Evolutionary conservation across 1,284 basidiomycete genomes (phyloP), one percentile per base, ranked within the genome.

Genomic region (Neolentinus lepideus): DNA sequence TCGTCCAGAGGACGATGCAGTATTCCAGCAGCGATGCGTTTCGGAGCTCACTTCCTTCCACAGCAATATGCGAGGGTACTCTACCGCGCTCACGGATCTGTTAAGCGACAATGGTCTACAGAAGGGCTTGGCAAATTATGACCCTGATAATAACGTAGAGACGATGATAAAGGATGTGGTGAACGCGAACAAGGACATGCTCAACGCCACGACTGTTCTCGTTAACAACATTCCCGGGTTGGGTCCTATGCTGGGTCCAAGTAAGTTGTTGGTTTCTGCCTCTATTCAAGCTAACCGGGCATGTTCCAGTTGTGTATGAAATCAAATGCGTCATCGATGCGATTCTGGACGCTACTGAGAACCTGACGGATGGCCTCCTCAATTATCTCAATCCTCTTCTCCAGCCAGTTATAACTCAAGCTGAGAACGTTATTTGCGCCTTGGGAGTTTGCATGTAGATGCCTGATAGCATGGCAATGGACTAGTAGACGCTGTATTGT

Each of bases 91-190:
- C 33, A 66, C 56, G 9, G 61, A 70, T 35, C 66, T 76, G 14
- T 4, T 16, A 3, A 43, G 38, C 19, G 38, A 43, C 38, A 43
- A 43, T 6, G 69, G 64, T 21, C 64, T 70, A 9, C 73, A 77
- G 61, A 79, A 78, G 56, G 81, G 83, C 14, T 70, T 81, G 33
- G 76, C 69, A n/a, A 73, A 79, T 67, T 83, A 80, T 63, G 74
- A 85, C 63, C 55, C 57, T 2, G 64, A 63, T 24, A 69, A 77
- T 60, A 63, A 68, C 22, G 35, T 83, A 2, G 76, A 85, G 62
- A 76, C 67, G 1, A 31, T 77, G 16, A 58, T 87, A 52, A 84
- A 83, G 65, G 63, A 75, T 21, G 45, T 75, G 2, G 63, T 83
- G 62, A 75, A 67, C 1, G 29, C 77, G 16, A 58, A 86, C 52